Base-by-base conservation (phyloP, 306 rosid species). In the Sesbania bispinosa region DNA sequence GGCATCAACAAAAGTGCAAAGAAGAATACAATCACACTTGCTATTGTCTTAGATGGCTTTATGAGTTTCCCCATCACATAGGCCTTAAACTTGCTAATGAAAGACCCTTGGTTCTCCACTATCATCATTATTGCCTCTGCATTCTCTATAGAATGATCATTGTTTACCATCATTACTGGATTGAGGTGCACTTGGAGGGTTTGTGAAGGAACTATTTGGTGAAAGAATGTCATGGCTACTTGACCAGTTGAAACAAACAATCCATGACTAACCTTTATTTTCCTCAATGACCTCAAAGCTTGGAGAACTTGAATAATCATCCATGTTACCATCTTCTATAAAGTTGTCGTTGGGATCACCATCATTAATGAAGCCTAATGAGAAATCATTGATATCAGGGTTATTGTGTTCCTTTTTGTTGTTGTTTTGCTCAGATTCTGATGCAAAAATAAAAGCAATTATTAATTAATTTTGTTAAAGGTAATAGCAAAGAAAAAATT, bases 201-300 rank as follows among this genome's bases (percentile, higher is more conserved):
- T 75, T 93, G 86, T 43, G 96, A 93, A 64, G 98, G 98, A 59
- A 73, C 80, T 55, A 86, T 66, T 77, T 93, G 93, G 82, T 88
- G 98, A 29, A 88, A 84, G 85, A 88, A 87, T 63, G 98, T 93
- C 42, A 87, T 84, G 1, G 96, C 88, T 7, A 78, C 97, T 71
- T 73, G 98, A 47, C 86, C 48, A 26, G 92, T 87, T 10, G 97
- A 90, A 63, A 93, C 80, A 43, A 90, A 76, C 79, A 93, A 79
- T 26, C 97, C 96, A 61, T 85, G 98, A 47, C 76, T 93, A 0
- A 93, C 86, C 72, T 84, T 86, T 33, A 53, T 62, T 78, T n/a
- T 90, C 96, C 74, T 90, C 96, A 30, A 93, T 78, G 2, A 90
- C 86, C 72, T 90, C 96, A 19, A 93, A 90, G 67, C 88, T 87